phyloP scores from a whole-genome alignment of 768 basidiomycete species.

The Mycena galericulata region DNA sequence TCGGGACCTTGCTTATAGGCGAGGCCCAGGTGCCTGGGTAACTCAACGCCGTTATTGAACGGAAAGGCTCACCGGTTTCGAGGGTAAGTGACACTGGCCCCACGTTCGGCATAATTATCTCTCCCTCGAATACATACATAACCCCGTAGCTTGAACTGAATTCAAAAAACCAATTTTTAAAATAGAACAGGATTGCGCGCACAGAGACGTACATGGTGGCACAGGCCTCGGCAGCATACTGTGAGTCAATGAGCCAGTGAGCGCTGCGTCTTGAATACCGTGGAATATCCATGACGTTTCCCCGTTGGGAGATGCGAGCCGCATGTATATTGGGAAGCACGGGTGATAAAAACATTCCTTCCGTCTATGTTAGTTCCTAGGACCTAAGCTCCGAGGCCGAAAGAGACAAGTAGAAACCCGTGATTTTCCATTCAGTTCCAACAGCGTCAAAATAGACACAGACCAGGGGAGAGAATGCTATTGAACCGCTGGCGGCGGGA shows the following conservation, averaged over 20 bases:
- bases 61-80: not conserved
- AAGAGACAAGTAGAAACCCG: not conserved
- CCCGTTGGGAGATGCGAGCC: constrained; percentile 27
- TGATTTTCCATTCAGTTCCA: not conserved
- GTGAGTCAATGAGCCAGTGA: not conserved
- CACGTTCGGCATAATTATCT: not conserved
- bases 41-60: not conserved
- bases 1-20: not conserved
- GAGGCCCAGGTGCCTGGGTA: not conserved
- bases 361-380: no score
- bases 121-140: not conserved
- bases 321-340: constrained; percentile 17
- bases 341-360: not conserved
- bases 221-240: not conserved
- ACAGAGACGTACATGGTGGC: not conserved
- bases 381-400: not conserved
- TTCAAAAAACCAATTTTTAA: not conserved
- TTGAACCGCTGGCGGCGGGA: constrained; percentile 4
- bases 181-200: not conserved
- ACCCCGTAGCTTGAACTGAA: constrained; percentile 2
- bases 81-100: constrained; percentile 8
- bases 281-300: constrained; percentile 8
- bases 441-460: not conserved
- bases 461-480: not conserved
- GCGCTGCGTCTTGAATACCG: not conserved